phyloP scores from a whole-genome alignment of 768 basidiomycete genomes.

The Suillus discolor region DNA sequence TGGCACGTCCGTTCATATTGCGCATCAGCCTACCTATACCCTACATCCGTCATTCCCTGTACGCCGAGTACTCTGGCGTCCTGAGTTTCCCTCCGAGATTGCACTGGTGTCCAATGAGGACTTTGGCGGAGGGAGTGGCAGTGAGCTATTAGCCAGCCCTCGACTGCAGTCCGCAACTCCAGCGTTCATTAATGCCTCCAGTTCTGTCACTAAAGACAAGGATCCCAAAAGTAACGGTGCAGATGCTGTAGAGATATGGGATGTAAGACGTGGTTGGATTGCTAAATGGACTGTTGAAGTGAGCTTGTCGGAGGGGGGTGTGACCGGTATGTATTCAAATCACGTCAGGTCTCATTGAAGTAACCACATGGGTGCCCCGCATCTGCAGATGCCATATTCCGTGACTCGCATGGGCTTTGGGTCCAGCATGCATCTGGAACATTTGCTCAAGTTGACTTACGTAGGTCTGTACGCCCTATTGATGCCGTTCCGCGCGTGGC shows the following conservation, averaged over 20 bases:
- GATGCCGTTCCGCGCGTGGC: conserved; percentile 68
- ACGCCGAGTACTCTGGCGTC: conserved; percentile 76
- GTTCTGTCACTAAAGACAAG: conserved; percentile 14
- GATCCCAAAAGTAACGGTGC: conserved; percentile 17
- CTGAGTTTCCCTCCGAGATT: conserved; percentile 73
- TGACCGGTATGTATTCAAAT: conserved; percentile 57
- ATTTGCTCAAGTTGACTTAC: conserved; percentile 79
- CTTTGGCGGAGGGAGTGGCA: conserved; percentile 39
- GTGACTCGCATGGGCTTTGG: conserved; percentile 73
- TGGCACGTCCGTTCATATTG: conserved; percentile 51
- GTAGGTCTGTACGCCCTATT: conserved; percentile 62
- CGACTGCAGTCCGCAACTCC: conserved; percentile 27
- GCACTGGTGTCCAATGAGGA: conserved; percentile 71
- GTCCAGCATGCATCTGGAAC: conserved; percentile 73
- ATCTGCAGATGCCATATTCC: conserved; percentile 63
- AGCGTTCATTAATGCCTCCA: conserved; percentile 21
- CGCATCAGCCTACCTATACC: conserved; percentile 66
- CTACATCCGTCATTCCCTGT: conserved; percentile 78
- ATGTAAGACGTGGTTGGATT: conserved; percentile 77
- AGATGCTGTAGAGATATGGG: conserved; percentile 84
- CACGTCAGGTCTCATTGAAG: neutral
- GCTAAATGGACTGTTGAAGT: conserved; percentile 80
- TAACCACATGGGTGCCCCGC: neutral
- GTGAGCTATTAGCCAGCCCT: conserved; percentile 27
- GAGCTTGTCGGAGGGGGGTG: conserved; percentile 67